Evolutionary conservation across 192 early-diverging fungal species (phyloP), one percentile per base, ranked within the genome.

Genomic region (Chytriomyces sp.): DNA sequence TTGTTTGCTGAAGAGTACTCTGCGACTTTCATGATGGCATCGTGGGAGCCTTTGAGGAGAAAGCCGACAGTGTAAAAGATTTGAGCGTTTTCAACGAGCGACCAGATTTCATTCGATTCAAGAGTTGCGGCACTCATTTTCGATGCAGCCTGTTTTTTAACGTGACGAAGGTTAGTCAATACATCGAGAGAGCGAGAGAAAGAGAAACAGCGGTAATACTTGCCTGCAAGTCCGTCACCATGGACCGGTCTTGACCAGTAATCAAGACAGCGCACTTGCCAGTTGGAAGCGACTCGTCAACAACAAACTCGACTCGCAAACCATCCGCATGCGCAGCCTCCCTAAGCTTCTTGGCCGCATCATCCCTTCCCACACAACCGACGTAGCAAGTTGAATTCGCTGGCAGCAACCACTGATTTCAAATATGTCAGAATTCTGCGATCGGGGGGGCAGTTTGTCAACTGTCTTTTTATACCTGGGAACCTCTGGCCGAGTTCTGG

Each of bases 251-350:
- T n/a, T 75, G 26, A 59, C 90, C 93, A 76, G 93, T 93, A 79
- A 96, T 91, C 79, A 95, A 82, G 71, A 92, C 91, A 75, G 94
- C 94, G 78, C 94, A 96, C 68, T 92, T 94, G 61, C 94, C 94
- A 20, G 94, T 96, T 66, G 92, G 70, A 10, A 62, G 11, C 9
- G 11, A 13, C 45, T 87, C 83, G 80, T 90, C 88, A 45, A 84
- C 80, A 82, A 92, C 86, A 84, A 94, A 96, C 83, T 94, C 86
- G 83, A 90, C 91, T 72, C 84, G 83, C 69, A 96, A 82, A 64
- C 92, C 92, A 53, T 94, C 93, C 59, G 83, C 84, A 5, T 79
- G 81, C 7, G 94, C 94, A 59, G 92, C 92, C 5, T 69, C 82
- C 77, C 89, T 83, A 70, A 96, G 85, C 77, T 87, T 81, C 10